Evolutionary conservation across 2,329 filamentous ascomycete species (phyloP), one percentile per base, ranked within the genome.

Genomic region (Rutstroemia sp.): DNA sequence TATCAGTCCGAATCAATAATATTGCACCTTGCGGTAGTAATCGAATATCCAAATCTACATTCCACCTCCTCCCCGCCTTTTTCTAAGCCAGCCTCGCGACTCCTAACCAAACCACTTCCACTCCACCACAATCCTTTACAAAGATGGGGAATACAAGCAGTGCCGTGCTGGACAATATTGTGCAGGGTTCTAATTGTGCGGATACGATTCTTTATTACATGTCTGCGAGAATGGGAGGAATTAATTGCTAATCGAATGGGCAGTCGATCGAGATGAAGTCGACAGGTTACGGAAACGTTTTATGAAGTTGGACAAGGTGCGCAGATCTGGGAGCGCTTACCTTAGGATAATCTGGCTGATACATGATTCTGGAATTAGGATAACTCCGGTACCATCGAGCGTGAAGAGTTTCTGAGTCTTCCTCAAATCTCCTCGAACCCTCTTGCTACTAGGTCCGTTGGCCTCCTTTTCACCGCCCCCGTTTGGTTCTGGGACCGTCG

Each of bases 381-480:
- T 73, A 95, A 95, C 76, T 96, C 92, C 14, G 94, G 94, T 65
- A 97, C 94, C 48, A 96, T 99, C 74, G 94, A 99, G 75, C 91
- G 94, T 69, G 92, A 97, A 71, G 94, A 99, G 73, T 99, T 99
- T 73, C 85, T 99, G 63, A 94, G 89, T 68, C 84, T 99, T 58
- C 94, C 94, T 38, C 94, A 97, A 76, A 95, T 99, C 71, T 95
- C 91, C 56, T 96, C 92, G 49, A 99, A 99, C 75, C 94, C 94
- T 27, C 86, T 99, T 54, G 94, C 94, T 63, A 97, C 94, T 68
- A 88, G 92, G 88, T 91, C 57, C 44, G 57, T 52, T 40, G 21
- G 50, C 51, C 44, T 21, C 23, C 47, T 46, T 47, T 34, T 34
- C 30, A 34, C 10, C 30, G 30, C 30, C 12, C 4, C 30, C 30